Conservation (phyloP, 1,139 yeast genomes). For the Candida albicans region DNA sequence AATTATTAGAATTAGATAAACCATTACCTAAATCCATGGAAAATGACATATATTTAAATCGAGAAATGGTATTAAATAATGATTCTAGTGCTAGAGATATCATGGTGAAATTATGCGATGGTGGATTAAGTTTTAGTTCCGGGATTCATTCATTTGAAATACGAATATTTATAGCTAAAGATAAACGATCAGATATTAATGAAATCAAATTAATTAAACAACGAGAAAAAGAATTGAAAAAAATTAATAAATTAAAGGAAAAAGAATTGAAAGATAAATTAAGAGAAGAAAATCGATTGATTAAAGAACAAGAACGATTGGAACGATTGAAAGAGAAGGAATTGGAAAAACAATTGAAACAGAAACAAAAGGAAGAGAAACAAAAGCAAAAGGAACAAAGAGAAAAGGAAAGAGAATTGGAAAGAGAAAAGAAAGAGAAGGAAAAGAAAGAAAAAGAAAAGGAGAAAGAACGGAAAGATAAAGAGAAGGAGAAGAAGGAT, state of each 20-base stretch:
- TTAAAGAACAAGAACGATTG: conserved; percentile 10
- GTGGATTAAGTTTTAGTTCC: conserved; percentile 58
- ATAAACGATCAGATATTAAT: conserved; percentile 49
- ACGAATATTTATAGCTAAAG: conserved; percentile 77
- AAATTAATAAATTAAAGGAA: conserved; percentile 9
- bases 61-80: conserved; percentile 44
- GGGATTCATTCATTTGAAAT: conserved; percentile 87
- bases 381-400: conserved; percentile 27
- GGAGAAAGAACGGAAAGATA: conserved; percentile 4
- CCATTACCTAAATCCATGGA: conserved; percentile 27
- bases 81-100: conserved; percentile 71
- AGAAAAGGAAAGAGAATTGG: conserved; percentile 15
- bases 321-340: conserved; percentile 10
- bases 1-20: conserved; percentile 37
- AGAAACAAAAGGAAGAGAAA: conserved; percentile 25
- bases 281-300: conserved; percentile 4
- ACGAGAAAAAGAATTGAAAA: conserved; percentile 27
- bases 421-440: conserved; percentile 15
- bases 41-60: conserved; percentile 23
- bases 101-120: conserved; percentile 86
- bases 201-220: conserved; percentile 37
- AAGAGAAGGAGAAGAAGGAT: conserved; percentile 3
- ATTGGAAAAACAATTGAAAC: conserved; percentile 3
- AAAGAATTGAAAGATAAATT: conserved; percentile 6
- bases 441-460: conserved; percentile 14